Percentiles rank a stretch among this genome's conserved stretches.
These are phyloP conservation scores for Golubevia sp. DNA, from an alignment of 1,284 basidiomycete species.

Conservation along the genomic window DNA sequence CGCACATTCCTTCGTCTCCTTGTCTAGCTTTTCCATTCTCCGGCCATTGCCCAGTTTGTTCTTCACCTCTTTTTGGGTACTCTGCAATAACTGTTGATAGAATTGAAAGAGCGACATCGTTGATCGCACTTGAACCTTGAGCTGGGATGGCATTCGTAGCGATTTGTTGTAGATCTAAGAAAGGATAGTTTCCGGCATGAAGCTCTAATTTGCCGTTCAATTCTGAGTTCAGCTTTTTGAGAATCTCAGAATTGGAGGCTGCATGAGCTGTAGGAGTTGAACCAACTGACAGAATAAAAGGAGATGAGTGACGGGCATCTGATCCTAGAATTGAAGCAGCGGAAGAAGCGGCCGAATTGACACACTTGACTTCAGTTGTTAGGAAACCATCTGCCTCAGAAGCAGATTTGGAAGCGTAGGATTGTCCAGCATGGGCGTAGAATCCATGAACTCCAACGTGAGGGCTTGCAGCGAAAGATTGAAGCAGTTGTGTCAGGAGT, in stretches of 20 bases:
- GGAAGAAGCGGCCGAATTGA: constrained; percentile 71
- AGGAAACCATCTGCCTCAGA: constrained; percentile 70
- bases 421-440: constrained; percentile 76
- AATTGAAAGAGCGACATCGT: constrained; percentile 72
- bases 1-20: constrained; percentile 66
- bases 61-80: constrained; percentile 67
- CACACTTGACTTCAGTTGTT: constrained; percentile 73
- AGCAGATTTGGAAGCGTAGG: constrained; percentile 15
- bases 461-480: constrained; percentile 66
- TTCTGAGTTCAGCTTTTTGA: constrained; percentile 36
- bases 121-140: constrained; percentile 21
- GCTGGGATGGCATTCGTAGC: constrained; percentile 65
- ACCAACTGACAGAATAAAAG: constrained; percentile 76
- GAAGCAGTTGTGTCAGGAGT: constrained; percentile 69
- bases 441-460: constrained; percentile 76
- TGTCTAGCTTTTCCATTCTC: not conserved
- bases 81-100: constrained; percentile 75
- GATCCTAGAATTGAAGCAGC: constrained; percentile 66
- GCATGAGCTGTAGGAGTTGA: constrained; percentile 84
- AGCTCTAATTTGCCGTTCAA: constrained; percentile 53
- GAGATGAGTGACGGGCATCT: constrained; percentile 14
- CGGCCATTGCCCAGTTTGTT: not conserved
- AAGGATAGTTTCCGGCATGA: constrained; percentile 75
- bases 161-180: constrained; percentile 81
- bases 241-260: constrained; percentile 64